These are phyloP conservation scores for Lathyrus sativus DNA, from an alignment of 306 rosid genomes.

Conservation along the genomic window DNA sequence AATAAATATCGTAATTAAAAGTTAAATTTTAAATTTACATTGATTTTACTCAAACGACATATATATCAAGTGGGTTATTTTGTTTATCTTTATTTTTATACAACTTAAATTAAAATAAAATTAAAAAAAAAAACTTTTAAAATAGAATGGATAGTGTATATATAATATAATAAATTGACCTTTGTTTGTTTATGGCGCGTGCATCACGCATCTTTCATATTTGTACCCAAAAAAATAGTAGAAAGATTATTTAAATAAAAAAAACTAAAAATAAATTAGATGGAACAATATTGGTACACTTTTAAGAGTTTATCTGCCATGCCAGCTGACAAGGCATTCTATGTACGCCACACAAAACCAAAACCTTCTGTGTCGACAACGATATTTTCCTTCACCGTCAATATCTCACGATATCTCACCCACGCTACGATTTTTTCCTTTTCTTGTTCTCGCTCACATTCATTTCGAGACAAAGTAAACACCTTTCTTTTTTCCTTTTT, in stretches of 20 bases:
- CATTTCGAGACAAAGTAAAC: conserved; percentile 19
- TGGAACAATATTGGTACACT: conserved; percentile 27
- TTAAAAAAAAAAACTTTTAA: no score
- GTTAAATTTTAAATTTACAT: no score
- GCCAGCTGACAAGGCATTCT: conserved; percentile 46
- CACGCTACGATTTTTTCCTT: neutral
- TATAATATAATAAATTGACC: no score
- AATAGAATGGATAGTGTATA: neutral
- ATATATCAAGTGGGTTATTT: no score
- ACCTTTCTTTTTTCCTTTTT: neutral
- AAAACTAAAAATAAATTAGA: neutral
- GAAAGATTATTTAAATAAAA: no score
- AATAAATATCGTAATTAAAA: no score
- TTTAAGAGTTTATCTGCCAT: conserved; percentile 35
- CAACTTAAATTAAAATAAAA: no score
- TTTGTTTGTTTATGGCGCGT: neutral
- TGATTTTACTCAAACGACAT: no score
- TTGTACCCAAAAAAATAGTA: no score
- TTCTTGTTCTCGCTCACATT: neutral
- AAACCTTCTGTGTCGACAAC: conserved; percentile 9
- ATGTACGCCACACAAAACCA: conserved; percentile 37
- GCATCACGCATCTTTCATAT: neutral
- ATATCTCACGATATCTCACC: neutral
- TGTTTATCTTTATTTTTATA: no score
- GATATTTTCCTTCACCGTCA: conserved; percentile 22